A percentile compares a stretch with the other conserved stretches of the same genome.
Evolutionary conservation across 331 rosid species (phyloP).

Genomic region (Rhamnella rubrinervis): DNA sequence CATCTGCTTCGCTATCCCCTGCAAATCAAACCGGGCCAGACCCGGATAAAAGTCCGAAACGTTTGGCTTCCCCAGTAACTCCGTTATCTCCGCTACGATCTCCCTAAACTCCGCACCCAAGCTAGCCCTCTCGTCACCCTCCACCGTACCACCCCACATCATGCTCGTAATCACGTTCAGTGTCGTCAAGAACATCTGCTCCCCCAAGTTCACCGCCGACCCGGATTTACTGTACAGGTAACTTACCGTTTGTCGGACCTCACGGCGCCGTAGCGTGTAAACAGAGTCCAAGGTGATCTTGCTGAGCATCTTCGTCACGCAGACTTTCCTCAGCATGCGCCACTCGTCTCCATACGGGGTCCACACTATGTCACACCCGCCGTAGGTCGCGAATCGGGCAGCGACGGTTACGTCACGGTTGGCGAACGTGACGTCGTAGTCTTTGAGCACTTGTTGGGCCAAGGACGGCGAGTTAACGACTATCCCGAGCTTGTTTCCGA

Average conservation of each 20-base stretch:
- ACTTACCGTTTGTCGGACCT: slow-evolving; percentile 46
- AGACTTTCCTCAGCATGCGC: slow-evolving; percentile 77
- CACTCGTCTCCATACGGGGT: slow-evolving; percentile 71
- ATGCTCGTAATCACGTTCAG: slow-evolving; percentile 65
- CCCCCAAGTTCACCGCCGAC: slow-evolving; percentile 56
- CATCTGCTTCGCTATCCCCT: slow-evolving; percentile 60
- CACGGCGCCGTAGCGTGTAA: slow-evolving; percentile 49
- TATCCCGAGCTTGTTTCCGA: slow-evolving; percentile 54
- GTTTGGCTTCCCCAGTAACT: slow-evolving; percentile 56
- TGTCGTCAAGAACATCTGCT: slow-evolving; percentile 54
- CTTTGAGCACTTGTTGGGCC: slow-evolving; percentile 64
- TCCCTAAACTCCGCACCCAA: slow-evolving; percentile 62
- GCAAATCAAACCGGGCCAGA: slow-evolving; percentile 78
- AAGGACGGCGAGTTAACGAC: slow-evolving; percentile 49
- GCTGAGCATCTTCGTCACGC: slow-evolving; percentile 71
- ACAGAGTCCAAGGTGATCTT: slow-evolving; percentile 58
- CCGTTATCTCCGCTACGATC: slow-evolving; percentile 44
- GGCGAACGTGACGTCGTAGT: slow-evolving; percentile 62
- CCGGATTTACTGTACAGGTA: slow-evolving; percentile 34
- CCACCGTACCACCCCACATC: slow-evolving; percentile 81
- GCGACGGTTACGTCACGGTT: slow-evolving; percentile 73
- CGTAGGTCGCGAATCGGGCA: slow-evolving; percentile 33
- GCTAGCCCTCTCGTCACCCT: slow-evolving; percentile 45
- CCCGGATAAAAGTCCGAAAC: slow-evolving; percentile 72
- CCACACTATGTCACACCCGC: slow-evolving; percentile 66